Percentiles rank a stretch among this genome's conserved stretches.
phyloP scores from a whole-genome alignment of 2,329 filamentous ascomycete species.

The Phialocephala sp. region DNA sequence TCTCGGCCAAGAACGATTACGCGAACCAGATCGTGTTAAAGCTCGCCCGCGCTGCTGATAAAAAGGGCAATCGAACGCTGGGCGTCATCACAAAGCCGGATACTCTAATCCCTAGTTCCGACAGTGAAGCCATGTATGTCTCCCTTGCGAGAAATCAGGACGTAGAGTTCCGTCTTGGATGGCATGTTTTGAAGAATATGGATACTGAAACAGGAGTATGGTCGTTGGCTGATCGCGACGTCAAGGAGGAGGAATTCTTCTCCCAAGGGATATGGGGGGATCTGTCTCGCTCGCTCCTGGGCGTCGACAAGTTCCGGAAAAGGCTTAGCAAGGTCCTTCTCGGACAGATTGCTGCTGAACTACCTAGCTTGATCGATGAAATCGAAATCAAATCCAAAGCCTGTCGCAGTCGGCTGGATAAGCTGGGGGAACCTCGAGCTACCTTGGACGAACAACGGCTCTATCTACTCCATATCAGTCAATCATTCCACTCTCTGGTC shows the following conservation, averaged over 20 bases:
- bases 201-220: constrained; percentile 46
- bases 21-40: constrained; percentile 63
- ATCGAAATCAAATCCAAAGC: constrained; percentile 46
- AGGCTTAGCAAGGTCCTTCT: constrained; percentile 58
- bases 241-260: constrained; percentile 52
- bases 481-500: constrained; percentile 51
- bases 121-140: constrained; percentile 48
- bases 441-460: constrained; percentile 54
- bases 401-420: constrained; percentile 47
- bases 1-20: constrained; percentile 64
- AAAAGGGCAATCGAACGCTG: constrained; percentile 47
- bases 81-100: constrained; percentile 66
- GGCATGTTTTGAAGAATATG: constrained; percentile 58
- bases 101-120: constrained; percentile 48
- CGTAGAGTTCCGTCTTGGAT: constrained; percentile 55
- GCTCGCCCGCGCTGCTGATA: constrained; percentile 50
- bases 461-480: constrained; percentile 54
- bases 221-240: constrained; percentile 46
- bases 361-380: constrained; percentile 53
- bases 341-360: constrained; percentile 51
- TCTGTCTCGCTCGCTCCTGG: constrained; percentile 47
- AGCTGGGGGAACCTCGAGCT: constrained; percentile 55
- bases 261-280: constrained; percentile 47
- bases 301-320: constrained; percentile 53
- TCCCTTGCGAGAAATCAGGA: constrained; percentile 53